Base-by-base conservation (phyloP, 768 basidiomycete genomes). In the Kwoniella dejecticola region DNA sequence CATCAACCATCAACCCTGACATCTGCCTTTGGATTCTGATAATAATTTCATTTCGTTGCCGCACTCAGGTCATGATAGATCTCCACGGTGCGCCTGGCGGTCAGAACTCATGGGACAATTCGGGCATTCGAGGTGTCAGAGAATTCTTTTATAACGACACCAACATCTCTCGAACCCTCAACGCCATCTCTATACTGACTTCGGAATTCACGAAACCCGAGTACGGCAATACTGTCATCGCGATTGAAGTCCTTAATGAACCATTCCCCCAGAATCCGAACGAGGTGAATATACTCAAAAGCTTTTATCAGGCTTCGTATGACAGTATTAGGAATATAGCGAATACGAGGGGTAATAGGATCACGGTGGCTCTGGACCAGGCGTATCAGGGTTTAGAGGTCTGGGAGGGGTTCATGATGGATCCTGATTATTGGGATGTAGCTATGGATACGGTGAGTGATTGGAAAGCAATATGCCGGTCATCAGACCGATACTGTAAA, bases 71-170 rank as follows among this genome's bases (percentile, higher is more conserved):
- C 23, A 75, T 77, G 67, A 59, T 77, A 12, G 74, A 74, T 52
- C 58, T 77, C 11, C 77, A 78, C 45, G 77, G 77, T 42, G 77
- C 74, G 0, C 77, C 77, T 2, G 70, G 71, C 2, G 49, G 60
- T 19, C 77, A 78, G 41, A 78, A 78, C 45, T 73, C 72, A 21
- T 78, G 76, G 52, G 77, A 78, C 59, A 78, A 78, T 48, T 75
- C 73, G 61, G 77, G 77, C 8, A 26, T 65, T 2, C 63, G 71
- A 19, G 67, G 66, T 17, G 52, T 65, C 11, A 60, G 69, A 12
- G 62, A 68, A 50, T 78, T 75, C 73, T 78, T 78, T 63, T 49
- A 33, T 42, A 72, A 72, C 63, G 29, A 59, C 15, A 69, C 73
- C 36, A 75, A 76, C 48, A 52, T 68, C 24, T 42, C 60, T 12